phyloP scores from a whole-genome alignment of 164 flowering plant genomes.

The Cinnamomum chago region DNA sequence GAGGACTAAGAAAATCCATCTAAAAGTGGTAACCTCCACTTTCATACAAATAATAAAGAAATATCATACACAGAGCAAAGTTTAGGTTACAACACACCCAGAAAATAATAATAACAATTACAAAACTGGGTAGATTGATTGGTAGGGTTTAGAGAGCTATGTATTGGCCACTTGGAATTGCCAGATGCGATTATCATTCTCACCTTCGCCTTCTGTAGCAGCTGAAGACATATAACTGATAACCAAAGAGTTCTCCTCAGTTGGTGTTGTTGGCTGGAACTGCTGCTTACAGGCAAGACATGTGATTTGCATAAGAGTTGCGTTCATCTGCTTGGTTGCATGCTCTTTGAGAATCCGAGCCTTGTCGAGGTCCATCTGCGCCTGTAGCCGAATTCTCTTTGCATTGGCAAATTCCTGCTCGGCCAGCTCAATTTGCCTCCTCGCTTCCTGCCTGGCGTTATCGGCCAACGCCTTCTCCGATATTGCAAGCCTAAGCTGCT shows the following conservation, averaged over 20 bases:
- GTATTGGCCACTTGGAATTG: constrained; percentile 10
- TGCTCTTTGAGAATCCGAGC: constrained; percentile 64
- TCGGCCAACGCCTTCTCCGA: constrained; percentile 72
- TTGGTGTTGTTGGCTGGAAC: constrained; percentile 30
- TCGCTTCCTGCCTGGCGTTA: constrained; percentile 65
- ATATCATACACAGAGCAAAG: constrained; percentile 16
- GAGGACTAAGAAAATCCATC: too few relatives aligned
- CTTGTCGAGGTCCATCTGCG: constrained; percentile 69
- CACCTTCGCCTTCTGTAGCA: constrained; percentile 55
- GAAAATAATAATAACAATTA: constrained; percentile 17
- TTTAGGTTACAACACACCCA: constrained; percentile 14
- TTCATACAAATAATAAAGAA: constrained; percentile 24
- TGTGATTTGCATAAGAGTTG: constrained; percentile 62
- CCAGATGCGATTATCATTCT: constrained; percentile 27
- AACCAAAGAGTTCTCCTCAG: constrained; percentile 41
- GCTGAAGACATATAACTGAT: constrained; percentile 64
- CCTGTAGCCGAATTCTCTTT: constrained; percentile 75
- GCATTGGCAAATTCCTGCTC: constrained; percentile 80
- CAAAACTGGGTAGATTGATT: constrained; percentile 7
- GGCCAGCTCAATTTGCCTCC: constrained; percentile 68
- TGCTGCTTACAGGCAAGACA: constrained; percentile 76
- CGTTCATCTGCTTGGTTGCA: constrained; percentile 58
- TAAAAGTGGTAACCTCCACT: background rate
- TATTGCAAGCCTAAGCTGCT: constrained; percentile 58
- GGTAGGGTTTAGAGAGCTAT: background rate